Conservation (phyloP, 2,329 filamentous ascomycete species). For the Cladophialophora bantiana region DNA sequence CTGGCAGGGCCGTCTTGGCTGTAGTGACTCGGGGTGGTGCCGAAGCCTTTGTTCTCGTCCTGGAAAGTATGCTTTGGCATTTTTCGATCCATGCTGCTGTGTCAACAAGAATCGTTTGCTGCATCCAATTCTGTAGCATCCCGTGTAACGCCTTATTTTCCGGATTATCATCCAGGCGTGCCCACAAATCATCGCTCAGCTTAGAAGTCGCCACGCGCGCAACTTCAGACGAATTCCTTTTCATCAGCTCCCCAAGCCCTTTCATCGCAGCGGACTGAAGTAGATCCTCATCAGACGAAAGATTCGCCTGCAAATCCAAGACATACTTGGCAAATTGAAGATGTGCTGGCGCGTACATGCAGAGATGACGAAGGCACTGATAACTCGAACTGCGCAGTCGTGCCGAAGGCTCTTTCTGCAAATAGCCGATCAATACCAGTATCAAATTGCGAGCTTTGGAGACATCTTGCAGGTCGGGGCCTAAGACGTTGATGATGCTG, state of each 20-base stretch:
- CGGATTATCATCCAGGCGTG: constrained; percentile 79
- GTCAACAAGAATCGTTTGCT: constrained; percentile 82
- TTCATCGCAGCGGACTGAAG: constrained; percentile 83
- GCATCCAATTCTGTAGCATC: constrained; percentile 90
- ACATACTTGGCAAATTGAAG: constrained; percentile 87
- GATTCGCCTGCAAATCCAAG: constrained; percentile 76
- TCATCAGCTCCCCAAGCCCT: constrained; percentile 93
- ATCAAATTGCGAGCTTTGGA: constrained; percentile 92
- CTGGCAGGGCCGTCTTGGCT: constrained; percentile 63
- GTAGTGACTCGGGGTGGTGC: constrained; percentile 38
- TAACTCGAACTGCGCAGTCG: constrained; percentile 78
- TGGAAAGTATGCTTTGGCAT: constrained; percentile 86
- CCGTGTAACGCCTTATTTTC: constrained; percentile 81
- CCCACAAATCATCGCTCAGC: constrained; percentile 91
- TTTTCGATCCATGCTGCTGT: constrained; percentile 86
- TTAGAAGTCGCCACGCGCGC: constrained; percentile 75
- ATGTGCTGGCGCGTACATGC: constrained; percentile 86
- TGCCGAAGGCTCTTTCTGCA: constrained; percentile 75
- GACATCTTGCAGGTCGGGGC: constrained; percentile 92
- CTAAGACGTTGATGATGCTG: constrained; percentile 94
- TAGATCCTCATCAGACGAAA: constrained; percentile 72
- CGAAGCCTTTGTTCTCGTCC: constrained; percentile 76
- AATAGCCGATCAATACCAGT: constrained; percentile 81
- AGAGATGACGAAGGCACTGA: constrained; percentile 86
- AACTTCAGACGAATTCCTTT: constrained; percentile 84